Conservation (phyloP, 305 asterid genomes). For the Euphrasia arctica region DNA sequence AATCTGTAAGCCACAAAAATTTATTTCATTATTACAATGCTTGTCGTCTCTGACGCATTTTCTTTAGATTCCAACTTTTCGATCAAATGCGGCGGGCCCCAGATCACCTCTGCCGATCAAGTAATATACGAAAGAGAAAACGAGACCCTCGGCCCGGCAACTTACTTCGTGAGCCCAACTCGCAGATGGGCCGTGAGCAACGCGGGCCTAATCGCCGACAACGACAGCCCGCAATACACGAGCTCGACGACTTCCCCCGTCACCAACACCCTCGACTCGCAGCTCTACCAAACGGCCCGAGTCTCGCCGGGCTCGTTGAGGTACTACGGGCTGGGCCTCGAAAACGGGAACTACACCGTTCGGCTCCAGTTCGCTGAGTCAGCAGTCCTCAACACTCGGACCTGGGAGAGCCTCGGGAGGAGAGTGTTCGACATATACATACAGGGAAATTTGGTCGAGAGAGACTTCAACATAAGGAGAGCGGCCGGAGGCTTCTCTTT, state of each 20-base stretch:
- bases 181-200: constrained; percentile 82
- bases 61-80: constrained; percentile 56
- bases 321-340: constrained; percentile 69
- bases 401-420: constrained; percentile 68
- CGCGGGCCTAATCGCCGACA: constrained; percentile 52
- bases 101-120: constrained; percentile 33
- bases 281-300: constrained; percentile 59
- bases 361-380: constrained; percentile 57
- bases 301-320: constrained; percentile 74
- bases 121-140: constrained; percentile 43
- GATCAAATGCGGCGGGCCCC: constrained; percentile 59
- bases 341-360: constrained; percentile 65
- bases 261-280: constrained; percentile 53
- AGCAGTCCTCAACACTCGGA: constrained; percentile 27
- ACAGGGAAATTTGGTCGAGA: constrained; percentile 56
- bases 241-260: constrained; percentile 27
- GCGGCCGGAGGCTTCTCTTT: constrained; percentile 48
- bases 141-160: constrained; percentile 56
- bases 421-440: constrained; percentile 63
- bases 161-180: constrained; percentile 38
- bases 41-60: constrained; percentile 1
- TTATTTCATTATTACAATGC: not conserved
- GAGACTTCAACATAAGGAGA: constrained; percentile 59
- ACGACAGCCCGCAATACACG: constrained; percentile 32
- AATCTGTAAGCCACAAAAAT: constrained; percentile 35